These are phyloP conservation scores for Evernia prunastri DNA, from an alignment of 495 filamentous ascomycete genomes.

Conservation along the genomic window DNA sequence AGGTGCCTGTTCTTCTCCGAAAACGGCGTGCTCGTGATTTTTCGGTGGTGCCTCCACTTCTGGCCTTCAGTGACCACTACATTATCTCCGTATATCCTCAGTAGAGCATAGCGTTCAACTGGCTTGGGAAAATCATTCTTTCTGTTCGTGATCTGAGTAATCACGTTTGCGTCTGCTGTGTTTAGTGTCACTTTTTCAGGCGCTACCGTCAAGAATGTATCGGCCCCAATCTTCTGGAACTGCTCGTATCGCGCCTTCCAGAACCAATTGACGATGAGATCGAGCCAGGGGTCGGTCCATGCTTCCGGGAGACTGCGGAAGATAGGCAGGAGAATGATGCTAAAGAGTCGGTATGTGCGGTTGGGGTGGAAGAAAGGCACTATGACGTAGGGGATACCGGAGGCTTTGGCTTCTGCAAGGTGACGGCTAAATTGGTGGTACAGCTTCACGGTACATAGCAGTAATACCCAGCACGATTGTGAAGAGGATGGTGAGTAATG, in stretches of 20 bases:
- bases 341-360: conserved; percentile 26
- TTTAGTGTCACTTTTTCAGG: conserved; percentile 42
- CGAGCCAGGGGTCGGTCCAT: conserved; percentile 25
- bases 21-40: conserved; percentile 60
- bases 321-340: conserved; percentile 18
- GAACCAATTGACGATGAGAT: conserved; percentile 33
- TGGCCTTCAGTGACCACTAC: conserved; percentile 58
- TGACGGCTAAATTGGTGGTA: conserved; percentile 14
- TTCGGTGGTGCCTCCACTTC: conserved; percentile 61
- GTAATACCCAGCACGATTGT: neutral
- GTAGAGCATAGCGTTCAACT: conserved; percentile 46
- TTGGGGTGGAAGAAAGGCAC: conserved; percentile 33
- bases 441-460: conserved; percentile 14
- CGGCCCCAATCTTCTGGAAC: conserved; percentile 38
- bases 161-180: conserved; percentile 51
- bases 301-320: conserved; percentile 20
- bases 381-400: conserved; percentile 35
- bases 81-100: conserved; percentile 58
- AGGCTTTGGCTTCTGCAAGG: conserved; percentile 23
- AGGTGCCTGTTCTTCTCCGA: conserved; percentile 64
- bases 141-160: conserved; percentile 52
- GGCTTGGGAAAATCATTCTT: conserved; percentile 65
- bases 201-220: conserved; percentile 50
- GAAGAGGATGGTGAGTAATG: neutral
- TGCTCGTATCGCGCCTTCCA: conserved; percentile 37